Conservation (phyloP, 2,329 filamentous ascomycete species). For the Penicillium psychrosexuale region DNA sequence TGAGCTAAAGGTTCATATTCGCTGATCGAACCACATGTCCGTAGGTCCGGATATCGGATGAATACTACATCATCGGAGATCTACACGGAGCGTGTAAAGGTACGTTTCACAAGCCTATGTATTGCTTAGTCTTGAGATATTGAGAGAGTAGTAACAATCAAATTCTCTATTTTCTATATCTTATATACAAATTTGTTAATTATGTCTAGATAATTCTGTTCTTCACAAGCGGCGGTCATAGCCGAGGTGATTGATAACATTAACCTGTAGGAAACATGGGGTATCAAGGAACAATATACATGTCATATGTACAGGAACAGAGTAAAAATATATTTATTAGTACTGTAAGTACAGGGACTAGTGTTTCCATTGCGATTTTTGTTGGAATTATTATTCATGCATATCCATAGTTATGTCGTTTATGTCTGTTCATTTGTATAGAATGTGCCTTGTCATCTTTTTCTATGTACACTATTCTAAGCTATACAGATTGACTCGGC, state of each 20-base stretch:
- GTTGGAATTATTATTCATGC: background rate
- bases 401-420: no score
- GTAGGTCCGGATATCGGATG: conserved; percentile 21
- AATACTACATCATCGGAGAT: conserved; percentile 5
- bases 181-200: background rate
- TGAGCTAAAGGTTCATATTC: background rate
- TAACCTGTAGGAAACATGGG: background rate
- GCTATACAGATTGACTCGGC: background rate
- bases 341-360: background rate
- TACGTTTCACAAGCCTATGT: background rate
- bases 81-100: background rate
- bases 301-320: no score
- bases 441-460: no score
- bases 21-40: conserved; percentile 18
- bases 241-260: background rate
- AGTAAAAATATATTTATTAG: background rate
- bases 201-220: background rate
- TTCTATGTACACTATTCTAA: no score
- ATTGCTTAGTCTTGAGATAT: background rate
- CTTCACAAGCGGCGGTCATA: background rate
- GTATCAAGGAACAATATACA: background rate
- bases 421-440: no score
- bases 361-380: background rate
- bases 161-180: background rate
- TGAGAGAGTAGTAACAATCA: no score